A percentile compares a stretch with the other conserved stretches of the same genome.
Conservation (phyloP, 148 eudicot species). For the Fagopyrum esculentum region DNA sequence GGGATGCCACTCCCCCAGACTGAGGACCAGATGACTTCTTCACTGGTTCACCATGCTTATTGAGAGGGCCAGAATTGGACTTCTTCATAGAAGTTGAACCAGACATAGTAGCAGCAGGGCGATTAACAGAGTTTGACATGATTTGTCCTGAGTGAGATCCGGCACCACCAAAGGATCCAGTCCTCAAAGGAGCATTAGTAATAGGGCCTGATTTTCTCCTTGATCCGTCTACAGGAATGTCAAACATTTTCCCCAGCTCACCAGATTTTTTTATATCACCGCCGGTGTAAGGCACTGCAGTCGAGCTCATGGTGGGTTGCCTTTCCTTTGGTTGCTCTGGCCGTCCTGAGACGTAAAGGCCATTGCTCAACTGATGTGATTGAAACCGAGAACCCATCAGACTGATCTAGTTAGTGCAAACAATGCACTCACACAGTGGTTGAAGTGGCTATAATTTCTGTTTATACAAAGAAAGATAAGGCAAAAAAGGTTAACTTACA, state of each 20-base stretch:
- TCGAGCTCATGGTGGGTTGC: constrained; percentile 84
- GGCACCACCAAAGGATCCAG: constrained; percentile 74
- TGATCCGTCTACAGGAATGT: constrained; percentile 59
- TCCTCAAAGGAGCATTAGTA: constrained; percentile 57
- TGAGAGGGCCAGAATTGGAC: constrained; percentile 85
- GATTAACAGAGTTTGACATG: constrained; percentile 39
- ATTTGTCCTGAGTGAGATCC: constrained; percentile 88
- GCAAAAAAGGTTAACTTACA: neutral
- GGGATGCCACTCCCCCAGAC: constrained; percentile 41
- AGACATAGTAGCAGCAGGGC: constrained; percentile 45
- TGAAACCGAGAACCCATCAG: constrained; percentile 83
- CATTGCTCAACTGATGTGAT: constrained; percentile 89
- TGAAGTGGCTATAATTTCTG: constrained; percentile 13
- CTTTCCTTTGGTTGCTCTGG: constrained; percentile 96
- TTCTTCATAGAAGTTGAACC: constrained; percentile 61
- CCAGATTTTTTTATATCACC: constrained; percentile 95
- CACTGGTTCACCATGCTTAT: constrained; percentile 77
- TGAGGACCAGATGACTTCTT: constrained; percentile 84
- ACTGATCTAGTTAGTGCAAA: constrained; percentile 12
- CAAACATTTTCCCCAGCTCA: constrained; percentile 96
- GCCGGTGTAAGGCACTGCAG: constrained; percentile 89
- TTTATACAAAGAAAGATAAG: constrained; percentile 7
- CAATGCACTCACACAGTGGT: neutral
- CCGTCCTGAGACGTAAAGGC: constrained; percentile 86
- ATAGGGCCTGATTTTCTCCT: constrained; percentile 86